Evolutionary conservation across 1,139 yeast genomes (phyloP).

Genomic region (Taiozyma sp.): DNA sequence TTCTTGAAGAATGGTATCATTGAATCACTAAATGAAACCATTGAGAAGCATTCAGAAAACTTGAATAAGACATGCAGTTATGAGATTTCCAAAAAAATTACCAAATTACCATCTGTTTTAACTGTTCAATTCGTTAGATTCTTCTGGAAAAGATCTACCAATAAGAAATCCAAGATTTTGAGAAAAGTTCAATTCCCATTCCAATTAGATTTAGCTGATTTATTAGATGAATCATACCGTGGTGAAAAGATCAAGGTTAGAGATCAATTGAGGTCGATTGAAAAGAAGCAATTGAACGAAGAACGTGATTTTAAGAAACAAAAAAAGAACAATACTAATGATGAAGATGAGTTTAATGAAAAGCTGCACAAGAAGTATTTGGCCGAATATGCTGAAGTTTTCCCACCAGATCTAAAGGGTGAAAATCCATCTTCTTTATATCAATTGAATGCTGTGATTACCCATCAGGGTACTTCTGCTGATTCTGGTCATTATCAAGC

Average conservation of each 20-base stretch:
- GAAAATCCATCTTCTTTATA: constrained; percentile 88
- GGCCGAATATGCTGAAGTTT: constrained; percentile 31
- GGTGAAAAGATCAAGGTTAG: constrained; percentile 62
- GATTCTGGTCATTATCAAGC: constrained; percentile 98
- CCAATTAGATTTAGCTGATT: constrained; percentile 81
- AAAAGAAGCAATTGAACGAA: constrained; percentile 69
- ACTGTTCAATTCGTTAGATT: constrained; percentile 92
- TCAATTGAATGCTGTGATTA: constrained; percentile 74
- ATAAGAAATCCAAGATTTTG: constrained; percentile 85
- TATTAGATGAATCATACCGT: constrained; percentile 72
- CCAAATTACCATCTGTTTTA: constrained; percentile 79
- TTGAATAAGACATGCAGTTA: constrained; percentile 68
- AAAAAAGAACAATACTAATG: constrained; percentile 33
- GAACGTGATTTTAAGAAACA: constrained; percentile 72
- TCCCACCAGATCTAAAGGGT: constrained; percentile 38
- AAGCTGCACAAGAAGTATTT: constrained; percentile 33
- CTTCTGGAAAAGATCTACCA: constrained; percentile 91
- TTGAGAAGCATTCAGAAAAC: constrained; percentile 71
- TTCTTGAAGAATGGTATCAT: constrained; percentile 82
- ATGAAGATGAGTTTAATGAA: constrained; percentile 28
- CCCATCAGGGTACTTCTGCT: constrained; percentile 94
- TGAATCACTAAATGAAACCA: constrained; percentile 66
- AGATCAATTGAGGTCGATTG: constrained; percentile 72
- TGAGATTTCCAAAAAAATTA: constrained; percentile 61
- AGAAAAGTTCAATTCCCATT: constrained; percentile 94